phyloP scores from a whole-genome alignment of 768 basidiomycete species.

The Piloderma croceum region DNA sequence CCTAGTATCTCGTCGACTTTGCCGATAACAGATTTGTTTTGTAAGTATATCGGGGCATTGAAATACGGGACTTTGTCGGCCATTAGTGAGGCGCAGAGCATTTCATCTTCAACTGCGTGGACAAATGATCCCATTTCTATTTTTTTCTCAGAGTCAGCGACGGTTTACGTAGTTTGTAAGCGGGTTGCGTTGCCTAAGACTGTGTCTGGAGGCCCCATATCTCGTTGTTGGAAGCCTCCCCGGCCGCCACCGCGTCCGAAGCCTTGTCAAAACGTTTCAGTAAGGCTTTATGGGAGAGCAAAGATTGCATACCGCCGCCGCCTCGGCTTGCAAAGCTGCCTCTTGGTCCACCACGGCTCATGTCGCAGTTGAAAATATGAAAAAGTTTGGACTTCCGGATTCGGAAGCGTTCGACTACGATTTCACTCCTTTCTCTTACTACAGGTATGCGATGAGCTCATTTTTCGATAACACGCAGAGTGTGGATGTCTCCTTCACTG shows the following conservation, averaged over 20 bases:
- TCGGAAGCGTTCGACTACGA: too few relatives aligned
- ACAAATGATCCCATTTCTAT: conserved; percentile 90
- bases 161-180: conserved; percentile 1
- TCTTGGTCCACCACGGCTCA: conserved; percentile 51
- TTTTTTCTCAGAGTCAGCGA: conserved; percentile 1
- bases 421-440: too few relatives aligned
- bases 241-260: conserved; percentile 59
- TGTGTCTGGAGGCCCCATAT: conserved; percentile 72
- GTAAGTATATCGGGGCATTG: conserved; percentile 96
- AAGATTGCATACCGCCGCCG: conserved; percentile 38
- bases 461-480: conserved; percentile 26
- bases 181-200: conserved; percentile 54
- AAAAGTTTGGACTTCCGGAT: too few relatives aligned
- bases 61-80: conserved; percentile 95
- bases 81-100: conserved; percentile 86
- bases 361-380: too few relatives aligned
- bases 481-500: conserved; percentile 23
- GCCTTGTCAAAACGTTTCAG: too few relatives aligned
- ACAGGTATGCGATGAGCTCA: conserved; percentile 29
- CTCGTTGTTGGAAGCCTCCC: conserved; percentile 66
- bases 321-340: too few relatives aligned
- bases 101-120: conserved; percentile 96
- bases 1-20: conserved; percentile 99
- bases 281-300: conserved; percentile 1
- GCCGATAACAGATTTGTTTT: conserved; percentile 93